phyloP scores from a whole-genome alignment of 495 filamentous ascomycete genomes.

The Daldinia caldariorum region DNA sequence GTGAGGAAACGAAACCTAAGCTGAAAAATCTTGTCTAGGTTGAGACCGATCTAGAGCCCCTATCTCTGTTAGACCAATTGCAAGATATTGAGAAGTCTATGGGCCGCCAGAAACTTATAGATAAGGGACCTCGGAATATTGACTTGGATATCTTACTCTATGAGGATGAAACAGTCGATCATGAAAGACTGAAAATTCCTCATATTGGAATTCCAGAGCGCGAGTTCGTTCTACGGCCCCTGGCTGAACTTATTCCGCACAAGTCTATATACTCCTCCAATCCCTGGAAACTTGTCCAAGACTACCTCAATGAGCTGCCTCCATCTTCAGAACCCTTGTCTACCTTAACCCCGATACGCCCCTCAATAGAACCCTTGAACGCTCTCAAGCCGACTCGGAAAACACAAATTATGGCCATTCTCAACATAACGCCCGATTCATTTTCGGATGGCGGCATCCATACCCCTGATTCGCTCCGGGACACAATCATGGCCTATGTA shows the following conservation, averaged over 20 bases:
- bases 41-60: constrained; percentile 78
- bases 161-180: constrained; percentile 70
- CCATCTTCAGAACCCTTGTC: constrained; percentile 63
- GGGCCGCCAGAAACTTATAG: constrained; percentile 83
- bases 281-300: constrained; percentile 62
- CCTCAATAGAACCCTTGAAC: constrained; percentile 66
- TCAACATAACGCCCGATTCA: constrained; percentile 96
- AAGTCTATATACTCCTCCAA: constrained; percentile 59
- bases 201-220: constrained; percentile 88
- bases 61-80: constrained; percentile 78
- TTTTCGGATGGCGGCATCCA: constrained; percentile 91
- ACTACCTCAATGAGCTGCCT: constrained; percentile 73
- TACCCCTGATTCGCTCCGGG: constrained; percentile 47
- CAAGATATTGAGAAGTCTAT: constrained; percentile 83
- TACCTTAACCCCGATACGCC: constrained; percentile 74
- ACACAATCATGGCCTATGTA: constrained; percentile 68
- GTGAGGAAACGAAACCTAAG: constrained; percentile 17
- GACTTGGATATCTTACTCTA: constrained; percentile 95
- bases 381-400: constrained; percentile 69
- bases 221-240: constrained; percentile 90
- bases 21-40: constrained; percentile 63
- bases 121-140: constrained; percentile 93
- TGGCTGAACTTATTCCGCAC: constrained; percentile 82
- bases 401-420: constrained; percentile 90
- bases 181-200: constrained; percentile 81